Evolutionary conservation across 208 protist genomes (phyloP).

Genomic region (Trypanosoma melophagium): DNA sequence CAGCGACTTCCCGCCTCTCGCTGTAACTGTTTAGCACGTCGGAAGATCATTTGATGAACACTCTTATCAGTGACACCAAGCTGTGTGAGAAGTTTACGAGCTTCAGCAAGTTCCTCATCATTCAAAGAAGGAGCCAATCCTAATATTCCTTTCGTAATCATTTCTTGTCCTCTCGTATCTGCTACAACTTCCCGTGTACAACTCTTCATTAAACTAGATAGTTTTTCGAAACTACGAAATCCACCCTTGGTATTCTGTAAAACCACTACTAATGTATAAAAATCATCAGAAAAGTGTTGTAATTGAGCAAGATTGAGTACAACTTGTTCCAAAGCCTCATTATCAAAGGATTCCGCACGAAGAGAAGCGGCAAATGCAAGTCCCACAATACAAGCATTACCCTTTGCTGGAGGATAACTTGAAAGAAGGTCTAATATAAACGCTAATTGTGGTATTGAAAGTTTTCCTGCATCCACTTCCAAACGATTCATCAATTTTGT

Average conservation of each 20-base stretch:
- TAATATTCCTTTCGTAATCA: constrained; percentile 50
- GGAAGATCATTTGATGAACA: constrained; percentile 45
- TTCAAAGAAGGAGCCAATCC: constrained; percentile 49
- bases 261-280: constrained; percentile 52
- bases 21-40: constrained; percentile 39
- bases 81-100: constrained; percentile 38
- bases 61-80: constrained; percentile 33
- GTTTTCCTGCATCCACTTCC: constrained; percentile 49
- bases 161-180: constrained; percentile 33
- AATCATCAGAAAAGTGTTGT: constrained; percentile 81
- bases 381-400: constrained; percentile 62
- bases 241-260: constrained; percentile 61
- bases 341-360: constrained; percentile 59
- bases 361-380: constrained; percentile 64
- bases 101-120: constrained; percentile 54
- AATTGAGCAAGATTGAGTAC: constrained; percentile 59
- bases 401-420: constrained; percentile 74
- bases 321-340: constrained; percentile 48
- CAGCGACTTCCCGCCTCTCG: constrained; percentile 27
- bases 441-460: constrained; percentile 57
- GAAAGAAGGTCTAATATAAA: constrained; percentile 68
- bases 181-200: constrained; percentile 40
- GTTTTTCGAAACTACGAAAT: constrained; percentile 46
- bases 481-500: constrained; percentile 57
- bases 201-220: constrained; percentile 41